Percentiles rank a stretch among this genome's conserved stretches.
Conservation (phyloP, 164 flowering plant species). For the Umbellularia californica region DNA sequence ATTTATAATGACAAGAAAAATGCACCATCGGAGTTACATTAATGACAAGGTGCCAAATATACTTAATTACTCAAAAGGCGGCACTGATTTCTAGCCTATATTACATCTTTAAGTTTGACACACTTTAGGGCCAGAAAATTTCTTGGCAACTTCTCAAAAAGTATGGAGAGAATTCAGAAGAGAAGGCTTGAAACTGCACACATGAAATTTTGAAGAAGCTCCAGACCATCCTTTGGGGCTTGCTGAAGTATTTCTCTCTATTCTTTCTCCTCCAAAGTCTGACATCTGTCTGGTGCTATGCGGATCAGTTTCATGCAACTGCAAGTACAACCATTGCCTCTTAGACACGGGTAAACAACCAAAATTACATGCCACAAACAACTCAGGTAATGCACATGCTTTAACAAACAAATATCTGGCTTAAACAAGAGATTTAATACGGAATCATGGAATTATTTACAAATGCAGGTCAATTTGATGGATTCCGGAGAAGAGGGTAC, state of each 20-base stretch:
- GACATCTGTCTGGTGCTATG: constrained; percentile 6
- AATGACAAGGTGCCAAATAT: constrained; percentile 2
- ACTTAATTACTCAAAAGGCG: background rate
- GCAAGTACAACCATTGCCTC: constrained; percentile 9
- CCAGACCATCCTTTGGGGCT: constrained; percentile 20
- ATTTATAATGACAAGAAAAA: background rate
- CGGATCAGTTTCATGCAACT: constrained; percentile 15
- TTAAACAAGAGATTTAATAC: background rate
- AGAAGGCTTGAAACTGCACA: constrained; percentile 15
- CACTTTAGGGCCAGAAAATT: background rate
- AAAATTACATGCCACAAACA: background rate
- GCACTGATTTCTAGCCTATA: background rate
- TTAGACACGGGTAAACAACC: constrained; percentile 10
- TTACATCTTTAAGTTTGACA: background rate
- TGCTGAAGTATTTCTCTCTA: constrained; percentile 9
- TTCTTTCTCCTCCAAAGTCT: constrained; percentile 15
- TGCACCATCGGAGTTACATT: background rate
- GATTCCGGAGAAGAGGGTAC: background rate
- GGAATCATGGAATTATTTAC: background rate
- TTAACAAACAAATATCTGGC: background rate
- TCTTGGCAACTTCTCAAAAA: background rate
- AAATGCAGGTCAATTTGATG: background rate
- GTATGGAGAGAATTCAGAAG: constrained; percentile 4
- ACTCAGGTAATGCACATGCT: constrained; percentile 6
- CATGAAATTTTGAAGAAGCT: constrained; percentile 21